Conservation (phyloP, 2,329 filamentous ascomycete species). For the Kalmusia sp. region DNA sequence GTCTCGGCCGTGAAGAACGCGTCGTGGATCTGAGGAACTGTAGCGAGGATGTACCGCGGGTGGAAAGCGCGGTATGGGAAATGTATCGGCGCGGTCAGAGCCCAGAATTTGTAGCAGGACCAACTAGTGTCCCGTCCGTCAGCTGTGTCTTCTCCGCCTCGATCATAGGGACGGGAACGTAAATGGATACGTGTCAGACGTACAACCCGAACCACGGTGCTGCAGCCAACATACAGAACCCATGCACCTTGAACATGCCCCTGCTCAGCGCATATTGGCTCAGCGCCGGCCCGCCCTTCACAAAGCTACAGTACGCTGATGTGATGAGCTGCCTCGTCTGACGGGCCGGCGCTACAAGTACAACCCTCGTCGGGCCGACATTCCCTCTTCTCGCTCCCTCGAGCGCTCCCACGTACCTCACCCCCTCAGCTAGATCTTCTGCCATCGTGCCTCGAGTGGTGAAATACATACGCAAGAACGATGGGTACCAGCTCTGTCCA, state of each 20-base stretch:
- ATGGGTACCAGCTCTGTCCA: constrained; percentile 60
- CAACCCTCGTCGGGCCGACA: constrained; percentile 40
- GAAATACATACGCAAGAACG: constrained; percentile 56
- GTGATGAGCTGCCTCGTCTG: constrained; percentile 60
- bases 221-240: constrained; percentile 55
- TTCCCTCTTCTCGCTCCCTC: constrained; percentile 26
- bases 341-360: constrained; percentile 61
- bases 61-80: constrained; percentile 56
- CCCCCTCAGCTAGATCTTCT: constrained; percentile 54
- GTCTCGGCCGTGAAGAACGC: constrained; percentile 60
- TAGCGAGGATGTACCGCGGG: constrained; percentile 60
- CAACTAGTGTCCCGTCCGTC: constrained; percentile 16
- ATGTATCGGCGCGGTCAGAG: constrained; percentile 28
- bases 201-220: constrained; percentile 60
- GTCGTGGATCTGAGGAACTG: constrained; percentile 55
- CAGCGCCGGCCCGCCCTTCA: no score
- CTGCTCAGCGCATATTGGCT: constrained; percentile 58
- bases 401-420: constrained; percentile 44
- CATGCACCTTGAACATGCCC: constrained; percentile 50
- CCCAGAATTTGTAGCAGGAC: constrained; percentile 35
- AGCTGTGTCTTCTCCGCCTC: background rate
- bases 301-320: no score
- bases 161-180: constrained; percentile 20
- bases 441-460: constrained; percentile 53
- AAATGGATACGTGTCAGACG: constrained; percentile 26